phyloP scores from a whole-genome alignment of 176 grass and related monocot species.

The Aegilops tauschii region DNA sequence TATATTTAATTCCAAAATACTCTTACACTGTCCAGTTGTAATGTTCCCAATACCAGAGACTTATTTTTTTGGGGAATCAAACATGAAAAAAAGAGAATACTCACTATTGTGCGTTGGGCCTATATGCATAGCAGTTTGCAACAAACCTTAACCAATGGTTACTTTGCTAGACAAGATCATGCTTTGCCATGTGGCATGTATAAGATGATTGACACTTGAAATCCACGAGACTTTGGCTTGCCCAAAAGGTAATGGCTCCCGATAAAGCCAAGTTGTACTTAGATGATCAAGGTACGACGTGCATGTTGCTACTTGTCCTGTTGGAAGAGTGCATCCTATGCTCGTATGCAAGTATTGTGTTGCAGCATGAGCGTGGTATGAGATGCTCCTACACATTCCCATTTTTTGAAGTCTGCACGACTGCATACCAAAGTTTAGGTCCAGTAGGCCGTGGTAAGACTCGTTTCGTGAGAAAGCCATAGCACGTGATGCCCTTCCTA shows the following conservation, averaged over 20 bases:
- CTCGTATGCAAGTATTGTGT: background rate
- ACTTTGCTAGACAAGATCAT: constrained; percentile 7
- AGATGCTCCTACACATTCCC: background rate
- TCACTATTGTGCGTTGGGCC: background rate
- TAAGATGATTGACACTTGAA: constrained; percentile 40
- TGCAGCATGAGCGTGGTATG: constrained; percentile 4
- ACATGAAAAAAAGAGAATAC: constrained; percentile 7
- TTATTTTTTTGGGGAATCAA: background rate
- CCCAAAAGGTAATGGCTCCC: background rate
- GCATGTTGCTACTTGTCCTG: background rate
- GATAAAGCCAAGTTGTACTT: constrained; percentile 1
- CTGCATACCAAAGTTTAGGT: background rate
- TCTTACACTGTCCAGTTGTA: background rate
- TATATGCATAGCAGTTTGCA: background rate
- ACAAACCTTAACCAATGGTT: background rate
- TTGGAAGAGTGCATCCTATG: constrained; percentile 13
- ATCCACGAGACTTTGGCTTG: constrained; percentile 2
- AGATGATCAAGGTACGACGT: background rate
- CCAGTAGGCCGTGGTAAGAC: no score
- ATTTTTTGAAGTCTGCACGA: background rate
- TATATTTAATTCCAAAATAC: background rate
- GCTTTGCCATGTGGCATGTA: background rate
- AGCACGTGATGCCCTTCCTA: no score
- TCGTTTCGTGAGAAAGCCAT: no score
- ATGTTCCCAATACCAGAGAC: background rate